A percentile compares a stretch with the other conserved stretches of the same genome.
phyloP scores from a whole-genome alignment of 2,329 filamentous ascomycete species.

The Alternaria ethzedia region DNA sequence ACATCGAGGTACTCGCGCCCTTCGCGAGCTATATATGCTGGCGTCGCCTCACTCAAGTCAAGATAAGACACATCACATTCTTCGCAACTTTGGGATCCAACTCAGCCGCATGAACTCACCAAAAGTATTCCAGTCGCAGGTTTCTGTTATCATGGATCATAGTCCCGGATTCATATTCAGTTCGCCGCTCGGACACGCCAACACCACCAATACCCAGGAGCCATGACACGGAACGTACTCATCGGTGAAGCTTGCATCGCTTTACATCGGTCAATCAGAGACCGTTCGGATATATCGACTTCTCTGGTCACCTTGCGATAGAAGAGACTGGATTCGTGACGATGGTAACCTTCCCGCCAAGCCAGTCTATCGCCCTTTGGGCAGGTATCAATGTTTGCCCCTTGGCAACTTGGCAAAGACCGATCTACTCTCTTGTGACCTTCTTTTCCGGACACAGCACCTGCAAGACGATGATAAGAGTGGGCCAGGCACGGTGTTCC shows the following conservation, averaged over 20 bases:
- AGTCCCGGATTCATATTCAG: background rate
- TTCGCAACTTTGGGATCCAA: background rate
- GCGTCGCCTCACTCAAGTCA: background rate
- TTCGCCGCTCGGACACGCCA: background rate
- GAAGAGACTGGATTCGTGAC: background rate
- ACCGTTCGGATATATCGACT: background rate
- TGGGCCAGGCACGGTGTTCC: constrained; percentile 16
- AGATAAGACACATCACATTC: background rate
- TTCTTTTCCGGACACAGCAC: constrained; percentile 39
- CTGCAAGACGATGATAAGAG: constrained; percentile 31
- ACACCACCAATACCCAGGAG: background rate
- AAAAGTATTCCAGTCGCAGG: background rate
- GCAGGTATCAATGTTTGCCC: constrained; percentile 37
- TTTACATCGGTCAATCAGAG: background rate
- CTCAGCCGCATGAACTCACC: background rate
- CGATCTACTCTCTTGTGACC: constrained; percentile 38
- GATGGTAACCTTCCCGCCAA: constrained; percentile 24
- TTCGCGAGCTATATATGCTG: background rate
- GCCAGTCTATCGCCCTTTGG: constrained; percentile 27
- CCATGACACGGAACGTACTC: background rate
- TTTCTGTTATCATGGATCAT: background rate
- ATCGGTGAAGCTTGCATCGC: background rate
- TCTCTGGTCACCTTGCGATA: background rate
- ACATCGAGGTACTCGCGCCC: constrained; percentile 9
- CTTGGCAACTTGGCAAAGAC: constrained; percentile 30